phyloP scores from a whole-genome alignment of 768 basidiomycete species.

The Phylloporus scabripes region DNA sequence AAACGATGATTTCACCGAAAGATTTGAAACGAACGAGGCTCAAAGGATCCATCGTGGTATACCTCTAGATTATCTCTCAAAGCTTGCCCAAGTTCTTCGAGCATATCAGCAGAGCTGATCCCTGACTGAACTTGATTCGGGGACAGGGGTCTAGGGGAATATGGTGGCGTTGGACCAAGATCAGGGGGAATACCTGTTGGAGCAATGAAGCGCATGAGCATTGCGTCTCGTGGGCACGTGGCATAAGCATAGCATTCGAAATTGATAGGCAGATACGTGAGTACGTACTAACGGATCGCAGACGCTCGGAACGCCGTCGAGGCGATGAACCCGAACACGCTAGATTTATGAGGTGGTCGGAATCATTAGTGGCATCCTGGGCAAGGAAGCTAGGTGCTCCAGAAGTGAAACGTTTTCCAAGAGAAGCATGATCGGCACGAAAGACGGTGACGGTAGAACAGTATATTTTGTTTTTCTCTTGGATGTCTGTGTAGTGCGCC shows the following conservation, averaged over 20 bases:
- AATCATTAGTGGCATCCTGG: neutral
- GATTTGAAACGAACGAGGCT: neutral
- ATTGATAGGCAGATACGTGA: neutral
- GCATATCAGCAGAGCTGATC: slow-evolving; percentile 1
- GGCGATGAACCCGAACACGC: neutral
- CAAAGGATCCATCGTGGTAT: neutral
- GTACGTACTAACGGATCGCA: slow-evolving; percentile 1
- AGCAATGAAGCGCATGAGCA: neutral
- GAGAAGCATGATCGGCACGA: slow-evolving; percentile 47
- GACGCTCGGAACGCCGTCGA: slow-evolving; percentile 6
- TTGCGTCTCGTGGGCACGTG: neutral
- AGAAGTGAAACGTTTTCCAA: slow-evolving; percentile 15
- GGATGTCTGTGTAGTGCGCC: slow-evolving; percentile 64
- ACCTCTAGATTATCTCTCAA: slow-evolving; percentile 7
- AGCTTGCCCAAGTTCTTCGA: slow-evolving; percentile 21
- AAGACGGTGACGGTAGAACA: slow-evolving; percentile 73
- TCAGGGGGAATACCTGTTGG: slow-evolving; percentile 4
- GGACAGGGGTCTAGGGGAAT: slow-evolving; percentile 5
- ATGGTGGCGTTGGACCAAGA: slow-evolving; percentile 26
- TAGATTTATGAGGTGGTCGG: neutral
- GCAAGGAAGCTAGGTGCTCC: slow-evolving; percentile 20
- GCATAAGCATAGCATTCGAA: neutral
- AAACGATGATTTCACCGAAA: neutral
- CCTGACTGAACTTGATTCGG: neutral
- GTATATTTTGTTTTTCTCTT: slow-evolving; percentile 70